Evolutionary conservation across 1,284 basidiomycete genomes (phyloP).

Genomic region (Leucoagaricus sp.): DNA sequence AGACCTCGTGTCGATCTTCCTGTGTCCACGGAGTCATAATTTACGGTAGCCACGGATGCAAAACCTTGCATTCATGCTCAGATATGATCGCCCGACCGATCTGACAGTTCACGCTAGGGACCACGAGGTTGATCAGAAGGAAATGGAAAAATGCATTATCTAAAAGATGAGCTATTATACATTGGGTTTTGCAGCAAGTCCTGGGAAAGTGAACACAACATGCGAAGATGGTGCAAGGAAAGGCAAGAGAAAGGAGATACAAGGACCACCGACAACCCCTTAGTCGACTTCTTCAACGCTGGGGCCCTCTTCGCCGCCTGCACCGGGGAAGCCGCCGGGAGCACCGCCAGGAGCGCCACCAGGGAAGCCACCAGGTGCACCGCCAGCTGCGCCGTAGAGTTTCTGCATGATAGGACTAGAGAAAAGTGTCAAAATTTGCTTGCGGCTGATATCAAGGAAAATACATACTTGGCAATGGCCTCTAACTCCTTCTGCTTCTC

Average conservation of each 20-base stretch:
- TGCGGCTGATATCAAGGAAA: neutral
- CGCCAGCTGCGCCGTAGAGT: conserved; percentile 81
- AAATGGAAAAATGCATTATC: neutral
- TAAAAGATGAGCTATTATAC: conserved; percentile 9
- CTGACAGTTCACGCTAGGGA: too few species aligned
- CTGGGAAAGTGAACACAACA: conserved; percentile 12
- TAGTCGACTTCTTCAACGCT: conserved; percentile 89
- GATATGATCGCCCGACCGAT: too few species aligned
- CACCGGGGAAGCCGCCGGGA: conserved; percentile 56
- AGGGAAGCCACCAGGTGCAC: conserved; percentile 55
- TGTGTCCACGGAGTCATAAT: too few species aligned
- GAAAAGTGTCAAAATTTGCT: conserved; percentile 3
- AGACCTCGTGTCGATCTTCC: too few species aligned
- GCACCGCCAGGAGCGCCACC: conserved; percentile 49
- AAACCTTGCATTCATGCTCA: too few species aligned
- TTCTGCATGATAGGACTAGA: conserved; percentile 88
- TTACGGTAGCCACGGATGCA: too few species aligned
- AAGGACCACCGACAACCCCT: conserved; percentile 22
- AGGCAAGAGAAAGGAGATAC: conserved; percentile 9
- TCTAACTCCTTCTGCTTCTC: conserved; percentile 97
- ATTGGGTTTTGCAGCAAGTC: conserved; percentile 5
- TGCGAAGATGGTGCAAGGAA: conserved; percentile 1
- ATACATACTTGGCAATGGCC: conserved; percentile 67
- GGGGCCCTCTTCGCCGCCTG: conserved; percentile 72
- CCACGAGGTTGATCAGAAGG: too few species aligned